These are phyloP conservation scores for Myriosclerotinia scirpicola DNA, from an alignment of 2,329 filamentous ascomycete species.

Conservation along the genomic window DNA sequence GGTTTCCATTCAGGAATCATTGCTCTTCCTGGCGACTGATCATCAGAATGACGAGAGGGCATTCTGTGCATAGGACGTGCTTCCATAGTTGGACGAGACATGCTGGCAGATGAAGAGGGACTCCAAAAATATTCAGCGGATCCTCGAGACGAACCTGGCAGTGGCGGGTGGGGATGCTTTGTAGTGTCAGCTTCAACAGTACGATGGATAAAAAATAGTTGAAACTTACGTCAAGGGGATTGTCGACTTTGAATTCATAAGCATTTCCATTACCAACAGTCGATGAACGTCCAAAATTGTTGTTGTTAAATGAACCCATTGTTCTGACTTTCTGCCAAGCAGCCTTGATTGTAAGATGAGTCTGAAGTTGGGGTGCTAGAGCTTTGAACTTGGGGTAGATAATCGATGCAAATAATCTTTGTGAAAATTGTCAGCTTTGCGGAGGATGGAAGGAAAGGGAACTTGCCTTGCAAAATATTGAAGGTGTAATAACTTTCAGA, in stretches of 20 bases:
- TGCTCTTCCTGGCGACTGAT: background rate
- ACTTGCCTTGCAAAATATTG: background rate
- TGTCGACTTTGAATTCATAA: background rate
- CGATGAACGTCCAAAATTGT: background rate
- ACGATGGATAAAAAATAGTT: rapidly evolving
- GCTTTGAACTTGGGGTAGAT: too few relatives aligned
- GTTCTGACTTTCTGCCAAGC: background rate
- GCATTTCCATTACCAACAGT: background rate
- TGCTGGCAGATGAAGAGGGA: too few relatives aligned
- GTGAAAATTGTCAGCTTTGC: background rate
- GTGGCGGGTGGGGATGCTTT: background rate
- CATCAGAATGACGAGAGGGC: background rate
- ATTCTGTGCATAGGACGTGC: background rate
- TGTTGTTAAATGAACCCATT: background rate
- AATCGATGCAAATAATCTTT: background rate
- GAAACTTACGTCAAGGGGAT: background rate
- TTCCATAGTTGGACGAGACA: background rate
- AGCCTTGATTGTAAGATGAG: too few relatives aligned
- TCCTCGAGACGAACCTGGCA: too few relatives aligned
- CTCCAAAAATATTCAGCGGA: too few relatives aligned
- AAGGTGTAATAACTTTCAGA: background rate
- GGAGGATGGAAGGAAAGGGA: background rate
- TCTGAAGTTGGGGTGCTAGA: background rate
- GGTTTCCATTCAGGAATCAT: background rate
- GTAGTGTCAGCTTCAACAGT: background rate